Base-by-base conservation (phyloP, 306 rosid species). In the Pterocarpus macrocarpus region DNA sequence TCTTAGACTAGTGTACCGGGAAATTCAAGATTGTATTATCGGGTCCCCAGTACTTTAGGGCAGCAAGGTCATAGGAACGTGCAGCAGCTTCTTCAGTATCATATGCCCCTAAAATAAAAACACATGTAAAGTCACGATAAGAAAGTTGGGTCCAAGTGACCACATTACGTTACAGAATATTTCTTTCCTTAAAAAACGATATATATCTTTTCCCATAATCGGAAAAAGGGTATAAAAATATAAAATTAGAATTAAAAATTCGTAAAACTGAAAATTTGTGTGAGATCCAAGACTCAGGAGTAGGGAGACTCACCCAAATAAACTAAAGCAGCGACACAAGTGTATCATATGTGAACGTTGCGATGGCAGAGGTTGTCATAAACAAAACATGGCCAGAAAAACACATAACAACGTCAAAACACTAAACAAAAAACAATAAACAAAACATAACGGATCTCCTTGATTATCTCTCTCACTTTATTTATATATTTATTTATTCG, bases 11-110 rank as follows among this genome's bases (percentile, higher is more conserved):
- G 22, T 67, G 3, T 93, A 96, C 99, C 90, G 94, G 86, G 11
- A 93, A 92, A 88, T 96, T 96, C 85, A 96, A 83, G 43, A 80
- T 89, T 52, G 99, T 87, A 4, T 68, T 83, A 0, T 22, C 28
- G 28, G 91, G 85, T 2, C 99, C 98, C 99, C 99, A 93, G 67
- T 96, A 93, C 59, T 93, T 96, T 0, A 96, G 98, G 52, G 99
- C 98, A 57, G 98, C 99, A 22, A 96, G 98, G 78, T 96, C 99
- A 49, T 96, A 93, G 30, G 97, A 90, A 49, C 88, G 98, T 2
- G 97, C 99, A 1, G 99, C 99, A 55, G 92, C 90, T 68, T 93
- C 97, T 84, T 96, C 99, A 47, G 80, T 86, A 38, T 93, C 97
- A 81, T 93, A 93, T 14, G 98, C 98, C 44, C 99, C 99, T 96